Base-by-base conservation (phyloP, 2,329 filamentous ascomycete genomes). In the Beauveria caledonica region DNA sequence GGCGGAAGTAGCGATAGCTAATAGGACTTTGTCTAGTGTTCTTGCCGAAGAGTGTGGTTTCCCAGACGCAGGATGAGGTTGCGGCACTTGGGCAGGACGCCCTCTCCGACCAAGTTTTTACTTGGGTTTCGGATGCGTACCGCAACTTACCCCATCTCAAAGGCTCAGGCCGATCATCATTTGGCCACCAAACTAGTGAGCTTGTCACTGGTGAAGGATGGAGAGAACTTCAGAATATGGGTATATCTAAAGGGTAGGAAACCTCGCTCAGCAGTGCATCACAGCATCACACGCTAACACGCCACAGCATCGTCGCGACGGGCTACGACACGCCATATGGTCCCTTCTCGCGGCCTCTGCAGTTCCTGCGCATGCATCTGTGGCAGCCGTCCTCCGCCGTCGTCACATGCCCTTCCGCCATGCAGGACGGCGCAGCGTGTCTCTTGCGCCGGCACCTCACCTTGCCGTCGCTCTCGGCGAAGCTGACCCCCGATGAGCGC, bases 161-260 rank as follows among this genome's bases (percentile, higher is more conserved):
- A 51, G 80, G 80, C 3, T 78, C 78, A 46, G 80, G 83, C 1
- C 77, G 83, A 11, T 81, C 86, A 66, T 80, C 81, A 0, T 88
- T 88, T 68, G 86, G 87, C 1, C 76, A 77, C 55, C 80, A 80
- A 54, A 80, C 74, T 7, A 81, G 82, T 51, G 79, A 84, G 39
- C 73, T 90, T 1, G 77, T 88, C 40, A 86, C 86, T 0, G 79
- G 81, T 1, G 80, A 86, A 64, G 87, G 88, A 29, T 91, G 88
- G 88, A 77, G 79, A 44, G 75, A 78, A 45, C 74, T 88, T 2
- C 84, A 86, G 64, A 75, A 78, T 1, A 81, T 86, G 64, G 84
- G 85, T 0, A 78, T 82, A 17, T 69, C 75, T 36, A 80, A 82
- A 63, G 86, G 86, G 71, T 70, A 64, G 62, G 68, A 33, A n/a